Conservation (phyloP, 345 rosid species). For the Firmiana major region DNA sequence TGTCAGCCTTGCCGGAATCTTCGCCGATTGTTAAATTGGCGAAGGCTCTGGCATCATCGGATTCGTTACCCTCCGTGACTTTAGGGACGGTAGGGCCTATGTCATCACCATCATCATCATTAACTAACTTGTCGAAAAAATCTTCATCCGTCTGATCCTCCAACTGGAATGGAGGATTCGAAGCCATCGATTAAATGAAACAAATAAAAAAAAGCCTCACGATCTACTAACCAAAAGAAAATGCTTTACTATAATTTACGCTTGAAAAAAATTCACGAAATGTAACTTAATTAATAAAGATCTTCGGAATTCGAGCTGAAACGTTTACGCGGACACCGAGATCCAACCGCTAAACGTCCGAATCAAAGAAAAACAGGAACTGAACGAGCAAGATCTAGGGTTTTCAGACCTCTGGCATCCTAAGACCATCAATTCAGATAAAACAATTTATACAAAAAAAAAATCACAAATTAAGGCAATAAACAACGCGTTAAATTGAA, state of each 20-base stretch:
- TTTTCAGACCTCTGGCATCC: conserved; percentile 25
- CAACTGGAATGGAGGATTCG: conserved; percentile 68
- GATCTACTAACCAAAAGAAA: conserved; percentile 15
- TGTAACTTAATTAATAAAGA: background rate
- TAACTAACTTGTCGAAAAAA: conserved; percentile 91
- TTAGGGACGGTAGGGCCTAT: conserved; percentile 28
- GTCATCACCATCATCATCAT: conserved; percentile 38
- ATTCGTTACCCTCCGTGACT: conserved; percentile 39
- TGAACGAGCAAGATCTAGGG: conserved; percentile 44
- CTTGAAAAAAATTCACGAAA: conserved; percentile 12
- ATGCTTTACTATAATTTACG: background rate
- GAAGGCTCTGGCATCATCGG: conserved; percentile 56
- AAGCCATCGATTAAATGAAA: conserved; percentile 54
- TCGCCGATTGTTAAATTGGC: conserved; percentile 48
- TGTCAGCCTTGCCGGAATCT: conserved; percentile 32
- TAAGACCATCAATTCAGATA: conserved; percentile 9
- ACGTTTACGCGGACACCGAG: conserved; percentile 25
- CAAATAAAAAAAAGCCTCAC: conserved; percentile 14
- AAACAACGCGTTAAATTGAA: background rate
- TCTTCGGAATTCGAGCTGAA: conserved; percentile 32
- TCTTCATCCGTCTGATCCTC: conserved; percentile 99
- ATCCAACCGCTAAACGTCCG: conserved; percentile 37
- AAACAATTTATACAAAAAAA: background rate
- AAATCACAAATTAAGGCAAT: background rate
- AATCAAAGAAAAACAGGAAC: conserved; percentile 22